These are phyloP conservation scores for Protomyces inouyei DNA, from an alignment of 1,139 yeast genomes.

Conservation along the genomic window DNA sequence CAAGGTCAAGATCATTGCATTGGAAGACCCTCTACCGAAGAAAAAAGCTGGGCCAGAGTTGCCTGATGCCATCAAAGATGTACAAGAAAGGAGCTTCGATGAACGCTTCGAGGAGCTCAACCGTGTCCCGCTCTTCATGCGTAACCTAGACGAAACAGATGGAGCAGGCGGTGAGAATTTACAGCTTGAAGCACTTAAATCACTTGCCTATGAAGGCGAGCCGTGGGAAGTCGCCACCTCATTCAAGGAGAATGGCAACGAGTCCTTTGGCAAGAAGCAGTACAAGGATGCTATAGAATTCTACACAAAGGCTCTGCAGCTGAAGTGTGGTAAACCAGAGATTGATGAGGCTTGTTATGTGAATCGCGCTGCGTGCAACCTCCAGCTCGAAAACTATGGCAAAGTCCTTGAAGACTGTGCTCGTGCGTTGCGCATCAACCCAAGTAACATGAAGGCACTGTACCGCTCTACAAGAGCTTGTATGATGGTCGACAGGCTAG, in stretches of 20 bases:
- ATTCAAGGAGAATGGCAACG: constrained; percentile 91
- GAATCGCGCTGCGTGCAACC: constrained; percentile 88
- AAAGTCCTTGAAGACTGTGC: constrained; percentile 83
- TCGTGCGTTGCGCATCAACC: constrained; percentile 60
- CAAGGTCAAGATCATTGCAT: constrained; percentile 9
- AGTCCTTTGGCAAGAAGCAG: constrained; percentile 64
- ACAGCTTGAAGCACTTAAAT: constrained; percentile 79
- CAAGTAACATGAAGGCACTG: constrained; percentile 72
- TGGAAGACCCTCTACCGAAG: constrained; percentile 2
- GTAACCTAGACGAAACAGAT: constrained; percentile 68
- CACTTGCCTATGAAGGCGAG: constrained; percentile 92
- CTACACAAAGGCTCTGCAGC: constrained; percentile 75
- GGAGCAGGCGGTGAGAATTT: constrained; percentile 73
- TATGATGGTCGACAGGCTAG: constrained; percentile 57
- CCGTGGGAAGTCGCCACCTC: constrained; percentile 87
- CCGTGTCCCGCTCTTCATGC: constrained; percentile 91
- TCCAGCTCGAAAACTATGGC: constrained; percentile 79
- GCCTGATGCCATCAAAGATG: constrained; percentile 13
- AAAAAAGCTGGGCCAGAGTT: constrained; percentile 10
- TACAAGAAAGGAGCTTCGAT: constrained; percentile 40
- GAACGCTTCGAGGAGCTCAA: constrained; percentile 76
- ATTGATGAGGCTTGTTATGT: constrained; percentile 49
- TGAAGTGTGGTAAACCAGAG: constrained; percentile 47
- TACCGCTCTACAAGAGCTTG: constrained; percentile 83
- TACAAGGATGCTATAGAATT: constrained; percentile 70